Base-by-base conservation (phyloP, 2,329 filamentous ascomycete genomes). In the Tolypocladium tropicale region DNA sequence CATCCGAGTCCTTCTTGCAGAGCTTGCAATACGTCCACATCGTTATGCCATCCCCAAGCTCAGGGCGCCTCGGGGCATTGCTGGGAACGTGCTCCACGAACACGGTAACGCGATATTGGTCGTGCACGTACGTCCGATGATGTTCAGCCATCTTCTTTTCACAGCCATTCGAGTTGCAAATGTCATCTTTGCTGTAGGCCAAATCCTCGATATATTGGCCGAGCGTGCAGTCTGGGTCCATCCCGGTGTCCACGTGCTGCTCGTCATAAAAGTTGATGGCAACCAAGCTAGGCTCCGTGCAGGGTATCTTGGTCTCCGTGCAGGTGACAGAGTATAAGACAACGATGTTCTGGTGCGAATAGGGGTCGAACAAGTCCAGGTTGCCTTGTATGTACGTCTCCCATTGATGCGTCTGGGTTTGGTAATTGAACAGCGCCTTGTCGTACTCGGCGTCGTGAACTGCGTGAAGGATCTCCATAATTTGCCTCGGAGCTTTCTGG, bases 1-100 rank as follows among this genome's bases (percentile, higher is more conserved):
- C 85, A 41, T 90, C 89, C 0, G 93, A 95, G 68, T 97, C 92
- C 62, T 90, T 90, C 54, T 89, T 86, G 70, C 95, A 99, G 33
- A 89, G 79, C 64, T 95, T 94, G 75, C 94, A 99, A 63, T 88
- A 90, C 62, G 90, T 97, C 95, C 95, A 99, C 90, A 99, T 96
- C 56, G 92, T 82, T 56, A 99, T 95, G 3, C 86, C 88, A 48
- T 76, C 74, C 46, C 71, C 71, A 54, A 67, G 68, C 82, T 71
- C 85, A 33, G 70, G 63, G 21, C 58, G 58, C 54, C 64, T 64
- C 3, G 69, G 64, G 4, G 71, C 65, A 4, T 74, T 70, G 34
- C 84, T 86, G 12, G 70, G 63, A 6, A 71, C 60, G 33, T 70
- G 66, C 66, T 96, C 89, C 18, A 96, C 86, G 62, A 96, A 90